Base-by-base conservation (phyloP, 331 rosid genomes). In the Rosa hybrid region DNA sequence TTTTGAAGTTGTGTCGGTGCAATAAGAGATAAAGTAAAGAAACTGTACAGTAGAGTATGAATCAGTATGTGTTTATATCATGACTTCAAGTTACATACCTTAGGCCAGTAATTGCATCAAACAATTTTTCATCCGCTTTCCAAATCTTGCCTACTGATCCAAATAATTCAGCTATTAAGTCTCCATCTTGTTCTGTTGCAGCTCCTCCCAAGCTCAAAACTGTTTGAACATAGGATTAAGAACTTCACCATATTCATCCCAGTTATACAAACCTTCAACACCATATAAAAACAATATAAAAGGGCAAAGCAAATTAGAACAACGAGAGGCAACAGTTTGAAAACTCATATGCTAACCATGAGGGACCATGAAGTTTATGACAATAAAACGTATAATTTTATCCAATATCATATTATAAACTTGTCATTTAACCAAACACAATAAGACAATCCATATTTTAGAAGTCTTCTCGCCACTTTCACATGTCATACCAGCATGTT, bases 41-140 rank as follows among this genome's bases (percentile, higher is more conserved):
- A 12, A 48, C 21, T 34, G 23, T 5, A 72, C 23, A 14, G 56
- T 34, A 34, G 39, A 34, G 4, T 34, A 34, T 34, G 39, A 34
- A 64, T 59, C 72, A 48, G 65, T n/a, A 56, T 20, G 23, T 27
- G 44, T 30, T 56, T 45, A 11, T 8, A 45, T 56, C 34, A 65
- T 7, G 8, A 30, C 72, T 62, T 34, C 4, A 46, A 17, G 51
- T 16, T 25, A 49, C 86, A 34, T 88, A 92, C 97, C 98, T 94
- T 76, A 94, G 83, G 72, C 97, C 98, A 79, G 98, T 94, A 83
- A 92, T 72, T 77, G 92, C 98, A 81, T 94, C 98, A 83, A 94
- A 92, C 51, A 62, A 86, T 78, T 92, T 94, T 75, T 94, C 98
- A 75, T 94, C 94, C 42, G 93, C 90, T 88, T 85, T 89, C 94